Evolutionary conservation across 1,284 basidiomycete genomes (phyloP), one percentile per base, ranked within the genome.

Genomic region (Cerrena zonata): DNA sequence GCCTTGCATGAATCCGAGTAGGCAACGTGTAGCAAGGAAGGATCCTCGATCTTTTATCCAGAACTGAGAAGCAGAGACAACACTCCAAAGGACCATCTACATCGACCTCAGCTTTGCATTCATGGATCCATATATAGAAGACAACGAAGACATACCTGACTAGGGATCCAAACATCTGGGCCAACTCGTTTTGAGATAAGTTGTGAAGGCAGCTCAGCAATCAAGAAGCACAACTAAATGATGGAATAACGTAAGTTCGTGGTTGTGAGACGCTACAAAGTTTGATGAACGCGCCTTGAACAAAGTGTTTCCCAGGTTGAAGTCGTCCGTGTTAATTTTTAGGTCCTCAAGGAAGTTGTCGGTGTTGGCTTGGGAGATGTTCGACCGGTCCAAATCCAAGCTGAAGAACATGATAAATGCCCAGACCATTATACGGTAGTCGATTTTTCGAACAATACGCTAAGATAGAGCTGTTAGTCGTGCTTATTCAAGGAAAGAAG

Each of bases 141-240:
- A n/a, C 11, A 10, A 53, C 27, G 25, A 19, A 47, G n/a, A 55
- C 62, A 52, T 59, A 79, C 79, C 65, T 86, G 84, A 22, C 69
- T 78, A 1, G 86, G 85, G 57, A 87, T 82, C 84, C 84, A 88
- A 23, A 78, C 71, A 62, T 87, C 84, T 1, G 83, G 81, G 2
- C 85, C 84, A 38, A 85, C 74, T 18, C 80, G 72, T 65, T 88
- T 89, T 2, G 83, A 86, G 39, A 89, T 65, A 13, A 89, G 68
- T 56, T 87, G 85, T 1, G 84, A 86, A n/a, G 86, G 85, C 24
- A 87, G 64, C 59, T 85, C 83, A 3, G 82, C 80, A 34, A 64
- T 68, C 30, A 87, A 65, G 65, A 87, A 86, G 37, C 77, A 67
- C 1, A 85, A 53, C 46, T 77, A 72, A 56, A 77, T 79, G 2